A percentile compares a stretch with the other conserved stretches of the same genome.
phyloP scores from a whole-genome alignment of 139 green algal genomes.

The Spirogloea muscicola region DNA sequence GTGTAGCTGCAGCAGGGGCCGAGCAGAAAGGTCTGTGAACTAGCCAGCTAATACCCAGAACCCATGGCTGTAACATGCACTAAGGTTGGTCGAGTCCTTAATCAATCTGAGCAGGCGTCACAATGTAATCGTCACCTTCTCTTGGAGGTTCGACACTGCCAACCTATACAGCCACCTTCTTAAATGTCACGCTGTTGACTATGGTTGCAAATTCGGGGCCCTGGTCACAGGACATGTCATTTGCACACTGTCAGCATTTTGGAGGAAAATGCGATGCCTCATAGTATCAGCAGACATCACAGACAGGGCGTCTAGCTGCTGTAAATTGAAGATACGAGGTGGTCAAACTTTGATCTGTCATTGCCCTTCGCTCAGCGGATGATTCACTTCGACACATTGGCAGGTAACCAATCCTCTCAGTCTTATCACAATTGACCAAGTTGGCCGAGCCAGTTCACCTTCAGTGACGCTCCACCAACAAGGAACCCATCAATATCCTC shows the following conservation, averaged over 20 bases:
- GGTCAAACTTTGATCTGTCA: no score
- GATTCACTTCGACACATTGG: not conserved
- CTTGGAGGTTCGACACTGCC: no score
- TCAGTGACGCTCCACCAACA: conserved; percentile 48
- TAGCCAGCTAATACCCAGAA: no score
- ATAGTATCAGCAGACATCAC: not conserved
- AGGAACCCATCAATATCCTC: conserved; percentile 56
- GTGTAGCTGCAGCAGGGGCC: no score
- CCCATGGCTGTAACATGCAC: no score
- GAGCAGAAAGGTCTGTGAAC: no score
- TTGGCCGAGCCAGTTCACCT: conserved; percentile 17
- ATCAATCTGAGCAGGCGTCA: no score
- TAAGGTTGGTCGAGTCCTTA: no score
- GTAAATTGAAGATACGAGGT: not conserved
- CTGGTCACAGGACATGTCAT: conserved; percentile 5
- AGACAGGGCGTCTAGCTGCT: not conserved
- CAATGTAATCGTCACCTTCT: no score
- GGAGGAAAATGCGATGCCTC: not conserved
- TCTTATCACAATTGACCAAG: not conserved
- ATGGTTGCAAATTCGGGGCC: conserved; percentile 33
- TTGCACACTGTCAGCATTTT: not conserved
- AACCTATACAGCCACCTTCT: conserved; percentile 24
- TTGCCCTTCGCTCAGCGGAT: no score
- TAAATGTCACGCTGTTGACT: conserved; percentile 23
- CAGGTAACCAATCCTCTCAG: not conserved